Conservation (phyloP, 495 filamentous ascomycete species). For the Xylaria acuta region DNA sequence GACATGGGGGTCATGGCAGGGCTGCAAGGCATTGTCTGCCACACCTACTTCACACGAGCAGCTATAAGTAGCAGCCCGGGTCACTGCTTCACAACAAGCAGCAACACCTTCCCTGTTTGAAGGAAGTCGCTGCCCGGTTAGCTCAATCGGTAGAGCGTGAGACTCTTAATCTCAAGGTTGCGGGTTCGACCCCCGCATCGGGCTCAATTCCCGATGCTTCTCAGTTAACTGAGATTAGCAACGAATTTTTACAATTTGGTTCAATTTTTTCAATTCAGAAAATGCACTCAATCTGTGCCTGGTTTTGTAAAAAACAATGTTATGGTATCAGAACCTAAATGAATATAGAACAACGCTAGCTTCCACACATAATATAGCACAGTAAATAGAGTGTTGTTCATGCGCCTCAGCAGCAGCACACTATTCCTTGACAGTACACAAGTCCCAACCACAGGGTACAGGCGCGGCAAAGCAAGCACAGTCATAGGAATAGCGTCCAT, state of each 20-base stretch:
- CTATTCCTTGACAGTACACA: not conserved
- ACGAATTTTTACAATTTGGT: too few relatives aligned
- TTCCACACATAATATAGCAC: too few relatives aligned
- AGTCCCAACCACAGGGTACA: not conserved
- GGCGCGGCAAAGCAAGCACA: not conserved
- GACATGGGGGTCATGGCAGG: not conserved
- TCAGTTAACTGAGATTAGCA: conserved; percentile 17
- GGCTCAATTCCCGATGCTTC: conserved; percentile 47
- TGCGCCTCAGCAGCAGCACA: not conserved
- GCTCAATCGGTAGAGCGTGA: conserved; percentile 86
- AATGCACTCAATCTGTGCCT: too few relatives aligned
- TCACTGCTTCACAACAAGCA: not conserved
- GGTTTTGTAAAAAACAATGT: too few relatives aligned
- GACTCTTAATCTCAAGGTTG: conserved; percentile 74
- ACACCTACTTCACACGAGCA: not conserved
- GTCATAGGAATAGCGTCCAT: not conserved
- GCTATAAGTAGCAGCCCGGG: not conserved
- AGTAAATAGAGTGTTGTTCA: too few relatives aligned
- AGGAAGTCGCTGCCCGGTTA: conserved; percentile 53
- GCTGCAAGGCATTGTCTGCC: not conserved
- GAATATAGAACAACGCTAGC: too few relatives aligned
- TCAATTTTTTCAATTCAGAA: too few relatives aligned
- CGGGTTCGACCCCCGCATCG: conserved; percentile 58
- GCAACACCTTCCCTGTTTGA: not conserved
- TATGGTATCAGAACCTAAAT: too few relatives aligned